A percentile compares a stretch with the other conserved stretches of the same genome.
These are phyloP conservation scores for Auriscalpium microsporum DNA, from an alignment of 768 basidiomycete species.

Conservation along the genomic window DNA sequence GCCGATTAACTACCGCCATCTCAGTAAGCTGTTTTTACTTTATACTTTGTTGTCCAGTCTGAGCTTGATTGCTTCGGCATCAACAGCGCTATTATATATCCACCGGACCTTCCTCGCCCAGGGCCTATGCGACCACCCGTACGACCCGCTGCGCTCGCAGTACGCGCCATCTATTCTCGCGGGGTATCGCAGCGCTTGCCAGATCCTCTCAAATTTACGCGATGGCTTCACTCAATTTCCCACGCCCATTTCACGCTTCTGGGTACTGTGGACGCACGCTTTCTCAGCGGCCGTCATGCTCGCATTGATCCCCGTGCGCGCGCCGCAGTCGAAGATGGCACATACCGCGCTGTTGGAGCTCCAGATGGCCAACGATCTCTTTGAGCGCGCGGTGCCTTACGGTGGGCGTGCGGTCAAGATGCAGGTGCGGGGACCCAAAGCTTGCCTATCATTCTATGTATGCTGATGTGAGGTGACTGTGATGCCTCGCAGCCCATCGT, in stretches of 20 bases:
- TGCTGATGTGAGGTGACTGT: background rate
- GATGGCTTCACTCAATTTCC: constrained; percentile 4
- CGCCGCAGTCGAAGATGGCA: constrained; percentile 56
- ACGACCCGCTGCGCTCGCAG: constrained; percentile 42
- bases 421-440: constrained; percentile 34
- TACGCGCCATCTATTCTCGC: constrained; percentile 12
- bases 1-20: constrained; percentile 64
- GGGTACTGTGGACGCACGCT: constrained; percentile 13
- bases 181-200: constrained; percentile 10
- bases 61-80: background rate
- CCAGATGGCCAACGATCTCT: constrained; percentile 53
- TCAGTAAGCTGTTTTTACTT: constrained; percentile 37
- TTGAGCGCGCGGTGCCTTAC: constrained; percentile 48
- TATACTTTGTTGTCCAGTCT: background rate
- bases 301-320: constrained; percentile 67
- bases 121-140: constrained; percentile 54
- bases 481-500: constrained; percentile 49
- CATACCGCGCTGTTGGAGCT: constrained; percentile 63
- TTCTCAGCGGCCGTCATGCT: constrained; percentile 37
- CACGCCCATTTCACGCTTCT: constrained; percentile 6
- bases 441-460: background rate
- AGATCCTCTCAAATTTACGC: constrained; percentile 4
- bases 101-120: constrained; percentile 74
- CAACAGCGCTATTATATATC: constrained; percentile 57
- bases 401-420: constrained; percentile 68